These are phyloP conservation scores for Phyllosticta citriasiana DNA, from an alignment of 2,329 filamentous ascomycete genomes.

Conservation along the genomic window DNA sequence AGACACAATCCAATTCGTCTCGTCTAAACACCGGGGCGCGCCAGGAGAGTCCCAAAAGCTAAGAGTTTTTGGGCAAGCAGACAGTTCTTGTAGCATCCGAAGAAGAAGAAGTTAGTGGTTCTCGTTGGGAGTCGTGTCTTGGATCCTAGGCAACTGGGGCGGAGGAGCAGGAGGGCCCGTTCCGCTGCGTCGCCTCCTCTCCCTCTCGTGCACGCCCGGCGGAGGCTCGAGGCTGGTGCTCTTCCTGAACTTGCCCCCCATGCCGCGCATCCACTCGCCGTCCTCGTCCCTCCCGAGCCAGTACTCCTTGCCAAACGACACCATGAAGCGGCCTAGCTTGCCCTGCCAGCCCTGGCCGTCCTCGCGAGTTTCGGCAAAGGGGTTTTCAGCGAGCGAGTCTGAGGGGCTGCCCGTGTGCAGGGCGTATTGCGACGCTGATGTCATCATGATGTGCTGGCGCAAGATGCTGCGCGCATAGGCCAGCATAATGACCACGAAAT, in stretches of 20 bases:
- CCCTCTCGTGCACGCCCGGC: constrained; percentile 42
- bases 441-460: constrained; percentile 51
- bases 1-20: neutral
- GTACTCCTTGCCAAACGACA: constrained; percentile 62
- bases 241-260: constrained; percentile 51
- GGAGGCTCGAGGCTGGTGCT: constrained; percentile 28
- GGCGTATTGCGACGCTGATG: constrained; percentile 14
- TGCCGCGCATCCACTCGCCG: constrained; percentile 57
- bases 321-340: constrained; percentile 67
- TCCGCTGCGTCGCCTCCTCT: constrained; percentile 51
- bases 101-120: neutral
- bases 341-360: constrained; percentile 73
- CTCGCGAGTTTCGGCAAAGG: constrained; percentile 60
- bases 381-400: constrained; percentile 46
- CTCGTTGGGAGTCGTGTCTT: neutral
- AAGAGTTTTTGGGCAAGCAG: neutral
- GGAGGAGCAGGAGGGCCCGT: constrained; percentile 44
- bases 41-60: neutral
- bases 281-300: constrained; percentile 65
- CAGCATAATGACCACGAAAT: constrained; percentile 77
- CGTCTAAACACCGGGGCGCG: neutral
- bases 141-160: neutral
- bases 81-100: neutral
- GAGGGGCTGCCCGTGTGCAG: constrained; percentile 10
- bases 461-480: constrained; percentile 71